Conservation (phyloP, 2,329 filamentous ascomycete genomes). For the Emergomyces orientalis region DNA sequence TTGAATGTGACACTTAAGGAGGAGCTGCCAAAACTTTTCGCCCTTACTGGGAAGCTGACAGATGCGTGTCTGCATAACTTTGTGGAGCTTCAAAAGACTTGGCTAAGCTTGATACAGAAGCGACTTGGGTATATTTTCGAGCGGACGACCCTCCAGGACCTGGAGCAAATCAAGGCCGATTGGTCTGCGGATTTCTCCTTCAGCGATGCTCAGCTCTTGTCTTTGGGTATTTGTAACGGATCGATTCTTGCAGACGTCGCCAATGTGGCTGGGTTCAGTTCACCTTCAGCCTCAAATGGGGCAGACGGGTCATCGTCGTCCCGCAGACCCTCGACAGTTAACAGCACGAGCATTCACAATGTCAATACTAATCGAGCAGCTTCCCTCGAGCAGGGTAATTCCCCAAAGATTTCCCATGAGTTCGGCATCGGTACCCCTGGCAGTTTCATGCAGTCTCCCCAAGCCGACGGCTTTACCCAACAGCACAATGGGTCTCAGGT, state of each 20-base stretch:
- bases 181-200: slow-evolving; percentile 73
- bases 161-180: slow-evolving; percentile 63
- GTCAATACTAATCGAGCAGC: slow-evolving; percentile 44
- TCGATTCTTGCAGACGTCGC: slow-evolving; percentile 50
- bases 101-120: slow-evolving; percentile 74
- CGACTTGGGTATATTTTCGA: slow-evolving; percentile 63
- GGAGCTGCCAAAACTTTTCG: slow-evolving; percentile 76
- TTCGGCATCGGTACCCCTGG: slow-evolving; percentile 51
- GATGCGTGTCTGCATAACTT: slow-evolving; percentile 76
- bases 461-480: slow-evolving; percentile 29
- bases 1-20: slow-evolving; percentile 90
- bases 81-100: slow-evolving; percentile 70
- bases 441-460: slow-evolving; percentile 54
- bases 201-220: slow-evolving; percentile 61
- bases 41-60: slow-evolving; percentile 71
- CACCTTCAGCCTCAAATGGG: slow-evolving; percentile 39
- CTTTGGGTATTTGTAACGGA: slow-evolving; percentile 70
- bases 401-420: slow-evolving; percentile 56
- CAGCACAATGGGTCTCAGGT: slow-evolving; percentile 19
- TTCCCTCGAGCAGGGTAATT: slow-evolving; percentile 53
- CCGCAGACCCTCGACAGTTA: slow-evolving; percentile 42
- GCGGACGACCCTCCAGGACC: slow-evolving; percentile 51
- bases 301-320: slow-evolving; percentile 31
- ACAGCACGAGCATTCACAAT: slow-evolving; percentile 38
- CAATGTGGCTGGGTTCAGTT: slow-evolving; percentile 51